Conservation (phyloP, 129 eudicot species). For the Apium graveolens region DNA sequence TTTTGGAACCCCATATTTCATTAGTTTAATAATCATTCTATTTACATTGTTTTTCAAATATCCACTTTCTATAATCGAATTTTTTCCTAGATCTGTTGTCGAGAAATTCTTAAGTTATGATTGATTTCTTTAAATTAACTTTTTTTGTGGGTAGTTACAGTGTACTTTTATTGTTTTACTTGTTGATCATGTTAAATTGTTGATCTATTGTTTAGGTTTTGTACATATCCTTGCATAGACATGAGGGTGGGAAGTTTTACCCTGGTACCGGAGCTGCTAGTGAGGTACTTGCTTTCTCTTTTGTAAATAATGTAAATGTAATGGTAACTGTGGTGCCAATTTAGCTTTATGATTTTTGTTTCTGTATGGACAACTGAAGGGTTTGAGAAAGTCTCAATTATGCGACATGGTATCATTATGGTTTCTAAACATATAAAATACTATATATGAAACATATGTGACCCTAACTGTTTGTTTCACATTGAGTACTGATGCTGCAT, state of each 20-base stretch:
- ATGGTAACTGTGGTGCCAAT: background rate
- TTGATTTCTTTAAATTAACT: background rate
- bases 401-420: too few species aligned
- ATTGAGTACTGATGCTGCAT: background rate
- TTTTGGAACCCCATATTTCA: too few species aligned
- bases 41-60: background rate
- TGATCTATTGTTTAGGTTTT: slow-evolving; percentile 46
- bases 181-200: background rate
- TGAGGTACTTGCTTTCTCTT: slow-evolving; percentile 48
- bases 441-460: background rate
- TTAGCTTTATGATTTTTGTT: background rate
- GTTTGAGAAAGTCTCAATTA: background rate
- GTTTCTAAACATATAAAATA: background rate
- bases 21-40: too few species aligned
- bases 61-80: background rate
- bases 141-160: background rate
- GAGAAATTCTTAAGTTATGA: background rate
- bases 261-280: slow-evolving; percentile 97
- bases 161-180: background rate
- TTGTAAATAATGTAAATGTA: background rate
- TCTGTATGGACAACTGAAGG: background rate
- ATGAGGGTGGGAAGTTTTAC: slow-evolving; percentile 86
- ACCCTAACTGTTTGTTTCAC: background rate
- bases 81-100: background rate
- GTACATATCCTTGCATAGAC: slow-evolving; percentile 91